Base-by-base conservation (phyloP, 108 stramenopile genomes). In the Cylindrotheca closterium region DNA sequence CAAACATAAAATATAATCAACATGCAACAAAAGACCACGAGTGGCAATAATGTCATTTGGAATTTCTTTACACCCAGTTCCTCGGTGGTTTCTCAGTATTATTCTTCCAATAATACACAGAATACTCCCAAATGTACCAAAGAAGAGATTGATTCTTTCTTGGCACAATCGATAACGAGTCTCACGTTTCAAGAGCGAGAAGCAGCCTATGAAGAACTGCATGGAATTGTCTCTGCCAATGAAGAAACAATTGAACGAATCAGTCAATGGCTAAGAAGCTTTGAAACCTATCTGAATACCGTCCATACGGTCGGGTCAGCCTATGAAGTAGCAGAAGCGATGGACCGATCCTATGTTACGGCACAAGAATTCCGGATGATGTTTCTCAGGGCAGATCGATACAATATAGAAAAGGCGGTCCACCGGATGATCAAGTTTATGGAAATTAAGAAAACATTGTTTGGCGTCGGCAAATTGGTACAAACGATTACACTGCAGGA, bases 331-430 rank as follows among this genome's bases (percentile, higher is more conserved):
- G 66, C 55, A n/a, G 28, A 53, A 19, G 42, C 55, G 28, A 30
- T 57, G 55, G 55, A 67, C 50, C 56, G 32, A 15, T 30, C 30
- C 46, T 67, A 67, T 23, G n/a, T 48, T 21, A 17, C 42, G 3
- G 23, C 56, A 17, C 18, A 30, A 22, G 42, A 56, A 2, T 58
- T 67, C 47, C 66, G 55, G 4, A 2, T 25, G 3, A 69, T 69
- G 68, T 69, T 69, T 54, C 21, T 69, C 1, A 58, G 68, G 23
- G 51, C 28, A 8, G 68, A 69, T 32, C 23, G 50, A 1, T 60
- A 60, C 31, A 4, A 53, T 54, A 23, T 51, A 46, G 22, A 2
- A 1, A 42, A 47, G 25, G 68, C 68, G 0, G 68, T 51, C 2
- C 26, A 60, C 4, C 58, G 68, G 1, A 51, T 69, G 37, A 52